Evolutionary conservation across 805 yeast species (phyloP), one percentile per base, ranked within the genome.

Genomic region (Saccharomycopsis schoenii): DNA sequence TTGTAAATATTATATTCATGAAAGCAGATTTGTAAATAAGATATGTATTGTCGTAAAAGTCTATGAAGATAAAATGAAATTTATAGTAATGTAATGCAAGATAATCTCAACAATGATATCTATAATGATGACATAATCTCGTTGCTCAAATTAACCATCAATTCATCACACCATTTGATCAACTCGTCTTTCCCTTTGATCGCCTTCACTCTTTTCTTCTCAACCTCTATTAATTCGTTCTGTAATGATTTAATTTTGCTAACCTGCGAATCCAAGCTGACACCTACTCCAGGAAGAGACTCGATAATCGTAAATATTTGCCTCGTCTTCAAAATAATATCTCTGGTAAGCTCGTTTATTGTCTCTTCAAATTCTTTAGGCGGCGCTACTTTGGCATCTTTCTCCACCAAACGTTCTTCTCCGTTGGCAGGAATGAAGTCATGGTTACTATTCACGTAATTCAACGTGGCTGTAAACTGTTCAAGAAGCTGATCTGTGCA

Each of bases 281-380:
- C 92, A 9, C 96, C 97, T 1, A 90, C 89, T 12, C 97, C 98
- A 0, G 99, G 99, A 52, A 93, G 75, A 1, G 96, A 83, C 69
- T 89, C 96, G 47, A 93, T 91, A 34, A 93, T 80, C 68, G 88
- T 84, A 47, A 89, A 81, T 15, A 93, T 88, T 71, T 94, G 98
- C 67, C 96, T 81, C 4, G 96, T 83, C 69, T 92, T 92, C 61
- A 90, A 73, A 29, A 92, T 88, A 9, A 93, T 80, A 69, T 93
- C 99, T 0, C 88, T 83, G 1, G 96, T 82, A 9, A 94, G 77
- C 69, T 94, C 98, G 66, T 82, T 83, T 56, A 84, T 78, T 34
- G 85, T 87, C n/a, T 65, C 67, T n/a, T 67, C 59, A 60, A 72
- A 74, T 52, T 75, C 76, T 55, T 78, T 80, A 0, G 82, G 77